Base-by-base conservation (phyloP, 768 basidiomycete genomes). In the Russula ochroleuca region DNA sequence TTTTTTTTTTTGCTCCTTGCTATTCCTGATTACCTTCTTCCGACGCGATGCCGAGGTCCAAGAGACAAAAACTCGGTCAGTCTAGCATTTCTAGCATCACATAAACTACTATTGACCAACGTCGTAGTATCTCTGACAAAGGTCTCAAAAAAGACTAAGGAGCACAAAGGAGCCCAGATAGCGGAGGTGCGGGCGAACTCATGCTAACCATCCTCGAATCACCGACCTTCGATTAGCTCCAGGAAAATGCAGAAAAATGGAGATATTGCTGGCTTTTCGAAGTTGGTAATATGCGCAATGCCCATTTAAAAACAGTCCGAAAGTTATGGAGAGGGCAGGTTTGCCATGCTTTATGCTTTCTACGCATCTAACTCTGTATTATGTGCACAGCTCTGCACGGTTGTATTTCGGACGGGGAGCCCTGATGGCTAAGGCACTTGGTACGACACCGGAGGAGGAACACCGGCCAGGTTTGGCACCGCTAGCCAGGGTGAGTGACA, bases 381-480 rank as follows among this genome's bases (percentile, higher is more conserved):
- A 14, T 35, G 23, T 33, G 6, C 19, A 10, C 63, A 94, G 92
- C 66, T 85, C 92, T 65, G 94, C 92, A 59, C 85, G 94, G 69
- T 85, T 96, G 76, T 95, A 94, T 75, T 92, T 95, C 77, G 92
- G 90, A 17, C 81, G 86, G 70, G 83, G 84, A 50, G 85, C 87
- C 11, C 92, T 99, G 31, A 96, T 99, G 92, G 92, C 93, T 28
- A 98, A 96, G 74, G 96, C 94, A 47, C 81, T 99, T 17, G 97
- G 97, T 5, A 83, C 85, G 45, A 90, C 92, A 7, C 80, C 83
- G 45, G 95, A 91, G 73, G 89, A 90, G 66, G 97, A 98, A 76
- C 87, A 94, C 74, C 81, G 83, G 56, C 74, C 79, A 64, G 94
- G 93, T 6, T 74, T 97, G 51, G 81, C 86, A 69, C 85, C 88